phyloP scores from a whole-genome alignment of 1,139 yeast species.

The Debaryomyces udenii region DNA sequence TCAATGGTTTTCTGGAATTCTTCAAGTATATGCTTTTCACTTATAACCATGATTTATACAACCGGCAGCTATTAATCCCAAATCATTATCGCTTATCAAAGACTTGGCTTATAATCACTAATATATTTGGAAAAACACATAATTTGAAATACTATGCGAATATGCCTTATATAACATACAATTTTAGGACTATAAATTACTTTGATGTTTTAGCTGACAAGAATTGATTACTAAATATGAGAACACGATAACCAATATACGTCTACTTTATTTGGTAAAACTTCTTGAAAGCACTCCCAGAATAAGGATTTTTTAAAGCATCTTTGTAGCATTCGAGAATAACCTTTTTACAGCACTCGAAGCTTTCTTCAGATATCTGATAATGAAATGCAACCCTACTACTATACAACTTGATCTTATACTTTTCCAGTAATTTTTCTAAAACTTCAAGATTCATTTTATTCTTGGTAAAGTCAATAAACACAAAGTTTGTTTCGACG shows the following conservation, averaged over 20 bases:
- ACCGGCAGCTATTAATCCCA: too few species aligned
- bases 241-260: background rate
- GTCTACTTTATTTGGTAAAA: constrained; percentile 2
- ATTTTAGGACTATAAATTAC: too few species aligned
- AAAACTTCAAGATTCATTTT: constrained; percentile 34
- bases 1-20: background rate
- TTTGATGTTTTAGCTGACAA: too few species aligned
- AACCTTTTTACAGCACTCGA: constrained; percentile 32
- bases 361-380: constrained; percentile 38
- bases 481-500: constrained; percentile 46
- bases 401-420: constrained; percentile 32
- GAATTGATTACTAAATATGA: too few species aligned
- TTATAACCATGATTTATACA: background rate
- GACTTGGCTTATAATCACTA: too few species aligned
- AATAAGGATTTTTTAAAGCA: constrained; percentile 1
- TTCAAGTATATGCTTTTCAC: constrained; percentile 5
- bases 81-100: too few species aligned
- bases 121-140: too few species aligned
- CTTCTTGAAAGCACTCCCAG: background rate
- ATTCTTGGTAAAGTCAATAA: constrained; percentile 39
- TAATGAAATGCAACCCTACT: constrained; percentile 44
- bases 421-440: constrained; percentile 27
- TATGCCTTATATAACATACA: too few species aligned
- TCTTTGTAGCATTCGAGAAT: constrained; percentile 29
- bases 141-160: too few species aligned